phyloP scores from a whole-genome alignment of 202 grass and related monocot genomes.

The Elaeis oleifera region DNA sequence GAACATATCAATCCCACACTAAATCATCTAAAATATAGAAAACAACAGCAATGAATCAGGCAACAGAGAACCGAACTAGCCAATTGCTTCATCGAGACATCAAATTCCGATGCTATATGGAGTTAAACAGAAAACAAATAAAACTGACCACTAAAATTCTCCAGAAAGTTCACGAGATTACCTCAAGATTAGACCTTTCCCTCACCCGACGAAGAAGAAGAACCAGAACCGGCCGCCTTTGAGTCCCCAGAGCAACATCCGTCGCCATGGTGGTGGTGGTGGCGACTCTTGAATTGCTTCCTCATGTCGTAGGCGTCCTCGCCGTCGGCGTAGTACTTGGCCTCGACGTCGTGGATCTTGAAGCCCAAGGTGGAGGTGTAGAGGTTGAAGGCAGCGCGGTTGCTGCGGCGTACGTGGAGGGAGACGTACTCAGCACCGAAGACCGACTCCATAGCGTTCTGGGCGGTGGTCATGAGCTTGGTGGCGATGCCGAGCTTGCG shows the following conservation, averaged over 20 bases:
- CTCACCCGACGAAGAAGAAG: background rate
- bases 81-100: too few relatives aligned
- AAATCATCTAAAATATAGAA: too few relatives aligned
- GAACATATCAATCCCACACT: too few relatives aligned
- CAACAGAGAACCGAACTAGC: too few relatives aligned
- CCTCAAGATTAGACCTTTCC: background rate
- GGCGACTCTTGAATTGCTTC: background rate
- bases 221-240: background rate
- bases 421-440: constrained; percentile 92
- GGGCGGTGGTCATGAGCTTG: constrained; percentile 89
- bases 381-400: constrained; percentile 81
- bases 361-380: constrained; percentile 70
- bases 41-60: too few relatives aligned
- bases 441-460: constrained; percentile 90
- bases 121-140: background rate
- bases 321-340: constrained; percentile 85
- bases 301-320: constrained; percentile 47
- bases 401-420: constrained; percentile 80
- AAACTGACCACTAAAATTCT: too few relatives aligned
- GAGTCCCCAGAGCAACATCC: constrained; percentile 7
- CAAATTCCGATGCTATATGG: too few relatives aligned
- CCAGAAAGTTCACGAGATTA: background rate
- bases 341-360: constrained; percentile 83
- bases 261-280: constrained; percentile 9
- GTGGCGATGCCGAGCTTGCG: constrained; percentile 94